These are phyloP conservation scores for Lolium multiflorum DNA, from an alignment of 176 grass and related monocot species.

Conservation along the genomic window DNA sequence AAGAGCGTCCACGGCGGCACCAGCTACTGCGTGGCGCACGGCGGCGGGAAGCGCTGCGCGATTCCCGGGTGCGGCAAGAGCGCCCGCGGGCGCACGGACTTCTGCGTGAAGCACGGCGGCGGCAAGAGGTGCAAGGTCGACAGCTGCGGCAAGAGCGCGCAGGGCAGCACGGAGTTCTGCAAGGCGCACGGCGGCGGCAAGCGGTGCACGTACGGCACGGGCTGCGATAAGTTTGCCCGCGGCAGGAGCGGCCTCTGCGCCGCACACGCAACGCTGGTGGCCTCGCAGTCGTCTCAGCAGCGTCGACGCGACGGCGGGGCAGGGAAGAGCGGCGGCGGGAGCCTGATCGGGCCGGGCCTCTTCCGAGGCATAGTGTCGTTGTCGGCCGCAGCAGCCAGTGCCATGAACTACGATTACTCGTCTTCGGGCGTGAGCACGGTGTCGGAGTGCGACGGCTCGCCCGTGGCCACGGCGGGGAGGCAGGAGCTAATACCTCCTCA, in stretches of 20 bases:
- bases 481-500: conserved; percentile 68
- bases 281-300: conserved; percentile 48
- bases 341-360: conserved; percentile 59
- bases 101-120: conserved; percentile 73
- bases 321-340: conserved; percentile 14
- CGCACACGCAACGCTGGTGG: conserved; percentile 61
- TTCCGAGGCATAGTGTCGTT: conserved; percentile 65
- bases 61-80: conserved; percentile 72
- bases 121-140: conserved; percentile 66
- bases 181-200: conserved; percentile 84
- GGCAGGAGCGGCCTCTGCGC: conserved; percentile 75
- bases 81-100: conserved; percentile 74
- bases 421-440: conserved; percentile 59
- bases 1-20: conserved; percentile 87
- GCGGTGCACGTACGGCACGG: conserved; percentile 54
- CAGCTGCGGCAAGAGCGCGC: conserved; percentile 75
- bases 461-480: conserved; percentile 23
- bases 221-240: conserved; percentile 80
- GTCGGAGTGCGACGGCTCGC: conserved; percentile 54
- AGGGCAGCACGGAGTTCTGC: conserved; percentile 73
- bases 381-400: conserved; percentile 35
- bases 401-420: conserved; percentile 37
- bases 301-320: background rate
- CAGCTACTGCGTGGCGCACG: conserved; percentile 73
- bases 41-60: conserved; percentile 75